These are phyloP conservation scores for Moesziomyces sp. DNA, from an alignment of 1,284 basidiomycete genomes.

Conservation along the genomic window DNA sequence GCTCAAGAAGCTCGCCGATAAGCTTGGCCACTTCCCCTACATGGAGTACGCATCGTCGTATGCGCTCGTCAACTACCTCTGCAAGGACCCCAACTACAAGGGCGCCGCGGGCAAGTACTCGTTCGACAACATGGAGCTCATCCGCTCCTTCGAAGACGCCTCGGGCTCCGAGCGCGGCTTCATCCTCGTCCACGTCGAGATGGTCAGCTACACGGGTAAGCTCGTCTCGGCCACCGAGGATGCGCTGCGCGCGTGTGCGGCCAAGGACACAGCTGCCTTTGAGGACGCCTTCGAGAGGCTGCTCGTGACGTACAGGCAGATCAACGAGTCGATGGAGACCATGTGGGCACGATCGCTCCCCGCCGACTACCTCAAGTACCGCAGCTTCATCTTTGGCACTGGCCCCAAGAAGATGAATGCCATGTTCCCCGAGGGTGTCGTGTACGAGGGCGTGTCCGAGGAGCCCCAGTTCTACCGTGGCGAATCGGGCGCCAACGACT, in stretches of 20 bases:
- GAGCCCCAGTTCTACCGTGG: conserved; percentile 54
- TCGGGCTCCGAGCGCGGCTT: conserved; percentile 58
- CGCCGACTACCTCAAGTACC: conserved; percentile 61
- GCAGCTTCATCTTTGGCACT: conserved; percentile 65
- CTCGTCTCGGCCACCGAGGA: conserved; percentile 57
- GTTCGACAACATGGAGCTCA: conserved; percentile 63
- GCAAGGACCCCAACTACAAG: conserved; percentile 33
- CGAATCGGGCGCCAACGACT: conserved; percentile 60
- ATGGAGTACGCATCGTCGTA: conserved; percentile 62
- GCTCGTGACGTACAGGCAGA: conserved; percentile 51
- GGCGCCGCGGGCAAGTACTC: conserved; percentile 46
- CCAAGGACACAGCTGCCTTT: conserved; percentile 43
- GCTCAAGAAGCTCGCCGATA: conserved; percentile 58
- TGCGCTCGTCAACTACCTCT: conserved; percentile 59
- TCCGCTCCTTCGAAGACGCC: conserved; percentile 61
- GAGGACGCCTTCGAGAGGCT: conserved; percentile 49
- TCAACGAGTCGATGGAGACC: conserved; percentile 63
- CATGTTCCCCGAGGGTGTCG: conserved; percentile 65
- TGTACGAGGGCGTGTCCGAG: conserved; percentile 57
- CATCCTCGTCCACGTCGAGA: conserved; percentile 60
- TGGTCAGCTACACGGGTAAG: conserved; percentile 60
- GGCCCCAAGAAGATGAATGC: conserved; percentile 60
- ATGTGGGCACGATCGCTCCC: conserved; percentile 61
- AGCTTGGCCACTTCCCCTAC: conserved; percentile 60
- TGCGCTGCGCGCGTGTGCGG: conserved; percentile 45